Percentiles rank a stretch among this genome's conserved stretches.
Evolutionary conservation across 2,329 filamentous ascomycete genomes (phyloP).

Genomic region (Fusarium tanahbumbuense): DNA sequence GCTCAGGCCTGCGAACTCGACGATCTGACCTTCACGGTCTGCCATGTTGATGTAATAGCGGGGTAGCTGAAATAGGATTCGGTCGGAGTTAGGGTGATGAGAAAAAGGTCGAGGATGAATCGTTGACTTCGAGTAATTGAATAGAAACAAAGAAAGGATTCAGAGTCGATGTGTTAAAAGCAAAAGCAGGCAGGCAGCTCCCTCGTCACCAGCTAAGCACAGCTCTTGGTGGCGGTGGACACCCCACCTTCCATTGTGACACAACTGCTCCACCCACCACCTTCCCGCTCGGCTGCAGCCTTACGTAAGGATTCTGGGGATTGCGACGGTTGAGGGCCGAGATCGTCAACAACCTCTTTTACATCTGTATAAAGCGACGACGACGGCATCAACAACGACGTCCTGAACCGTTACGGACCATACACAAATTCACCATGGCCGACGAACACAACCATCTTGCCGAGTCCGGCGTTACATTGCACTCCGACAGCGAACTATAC

Average conservation of each 20-base stretch:
- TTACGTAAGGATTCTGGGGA: constrained; percentile 45
- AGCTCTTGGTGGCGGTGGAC: constrained; percentile 43
- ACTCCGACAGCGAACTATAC: constrained; percentile 87
- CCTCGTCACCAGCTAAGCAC: constrained; percentile 47
- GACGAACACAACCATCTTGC: constrained; percentile 69
- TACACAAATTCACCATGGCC: constrained; percentile 57
- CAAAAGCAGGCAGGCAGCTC: constrained; percentile 43
- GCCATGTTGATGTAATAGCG: constrained; percentile 47
- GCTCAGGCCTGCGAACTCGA: constrained; percentile 47
- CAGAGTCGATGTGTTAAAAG: constrained; percentile 2
- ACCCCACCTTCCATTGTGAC: constrained; percentile 35
- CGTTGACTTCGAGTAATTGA: background rate
- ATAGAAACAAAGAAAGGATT: background rate
- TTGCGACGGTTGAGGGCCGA: constrained; percentile 18
- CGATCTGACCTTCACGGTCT: constrained; percentile 46
- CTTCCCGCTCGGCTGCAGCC: constrained; percentile 35
- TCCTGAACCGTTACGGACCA: too few species aligned
- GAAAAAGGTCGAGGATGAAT: background rate
- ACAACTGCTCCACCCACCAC: constrained; percentile 45
- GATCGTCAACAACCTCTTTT: constrained; percentile 43
- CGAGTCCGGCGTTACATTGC: constrained; percentile 80
- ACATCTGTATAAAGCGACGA: background rate
- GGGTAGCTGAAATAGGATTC: constrained; percentile 28
- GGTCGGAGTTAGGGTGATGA: background rate
- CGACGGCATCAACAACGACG: background rate